phyloP scores from a whole-genome alignment of 2,329 filamentous ascomycete genomes.

The Sporothrix pallida region DNA sequence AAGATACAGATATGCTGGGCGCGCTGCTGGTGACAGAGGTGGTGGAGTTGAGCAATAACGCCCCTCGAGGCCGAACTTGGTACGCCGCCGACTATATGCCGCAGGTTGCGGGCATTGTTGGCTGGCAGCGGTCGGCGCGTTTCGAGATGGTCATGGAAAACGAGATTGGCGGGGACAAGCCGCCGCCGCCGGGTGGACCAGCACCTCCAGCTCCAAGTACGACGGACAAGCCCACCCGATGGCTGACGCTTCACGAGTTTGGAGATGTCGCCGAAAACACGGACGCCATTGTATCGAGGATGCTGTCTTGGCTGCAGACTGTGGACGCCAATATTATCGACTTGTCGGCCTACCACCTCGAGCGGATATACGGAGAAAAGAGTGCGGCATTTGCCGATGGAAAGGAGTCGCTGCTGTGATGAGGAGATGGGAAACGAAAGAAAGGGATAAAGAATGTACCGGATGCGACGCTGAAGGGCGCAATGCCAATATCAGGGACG shows the following conservation, averaged over 20 bases:
- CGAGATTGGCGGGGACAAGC: constrained; percentile 24
- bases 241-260: constrained; percentile 18
- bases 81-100: not conserved
- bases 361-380: not conserved
- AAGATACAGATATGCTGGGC: too few species aligned
- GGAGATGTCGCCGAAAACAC: not conserved
- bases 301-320: not conserved
- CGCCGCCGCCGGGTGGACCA: not conserved
- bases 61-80: not conserved
- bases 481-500: not conserved
- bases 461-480: not conserved
- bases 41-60: too few species aligned
- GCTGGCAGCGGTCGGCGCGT: constrained; percentile 37
- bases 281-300: not conserved
- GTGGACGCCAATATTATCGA: not conserved
- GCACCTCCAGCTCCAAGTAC: not conserved
- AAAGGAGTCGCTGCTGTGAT: not conserved
- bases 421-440: not conserved
- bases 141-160: constrained; percentile 33
- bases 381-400: not conserved
- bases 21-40: not conserved
- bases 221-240: not conserved
- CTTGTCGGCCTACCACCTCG: not conserved
- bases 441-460: not conserved
- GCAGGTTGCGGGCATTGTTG: constrained; percentile 16